These are phyloP conservation scores for Hylodesmum podocarpum DNA, from an alignment of 306 rosid species.

Conservation along the genomic window DNA sequence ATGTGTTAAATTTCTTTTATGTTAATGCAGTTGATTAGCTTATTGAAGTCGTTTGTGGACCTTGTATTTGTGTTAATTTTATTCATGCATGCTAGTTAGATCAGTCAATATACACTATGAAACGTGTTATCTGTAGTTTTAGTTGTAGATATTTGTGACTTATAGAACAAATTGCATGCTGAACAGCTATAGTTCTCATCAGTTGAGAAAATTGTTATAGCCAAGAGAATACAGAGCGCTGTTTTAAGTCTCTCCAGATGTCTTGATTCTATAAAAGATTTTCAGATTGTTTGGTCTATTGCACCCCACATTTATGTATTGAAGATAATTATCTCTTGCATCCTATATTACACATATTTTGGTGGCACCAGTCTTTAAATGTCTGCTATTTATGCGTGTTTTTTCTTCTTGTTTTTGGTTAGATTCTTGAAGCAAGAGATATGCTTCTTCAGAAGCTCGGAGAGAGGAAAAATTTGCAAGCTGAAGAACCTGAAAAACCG, in stretches of 20 bases:
- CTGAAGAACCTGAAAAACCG: constrained; percentile 34
- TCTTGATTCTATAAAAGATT: not conserved
- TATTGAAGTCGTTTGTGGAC: not conserved
- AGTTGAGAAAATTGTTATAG: not conserved
- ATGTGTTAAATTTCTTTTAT: not conserved
- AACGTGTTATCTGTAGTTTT: not conserved
- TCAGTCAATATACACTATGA: not conserved
- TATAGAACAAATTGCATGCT: not conserved
- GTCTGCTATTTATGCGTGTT: not conserved
- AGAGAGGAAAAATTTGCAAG: constrained; percentile 43
- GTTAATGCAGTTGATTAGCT: not conserved
- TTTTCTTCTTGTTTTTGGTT: constrained; percentile 18
- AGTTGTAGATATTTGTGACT: not conserved
- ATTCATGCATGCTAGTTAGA: not conserved
- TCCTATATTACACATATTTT: not conserved
- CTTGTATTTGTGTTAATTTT: constrained; percentile 9
- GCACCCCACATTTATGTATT: not conserved
- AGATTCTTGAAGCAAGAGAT: constrained; percentile 82
- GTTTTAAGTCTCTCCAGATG: constrained; percentile 20
- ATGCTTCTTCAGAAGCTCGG: constrained; percentile 55
- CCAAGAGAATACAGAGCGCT: not conserved
- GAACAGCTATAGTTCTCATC: not conserved
- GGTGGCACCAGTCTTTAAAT: not conserved
- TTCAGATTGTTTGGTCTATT: constrained; percentile 16
- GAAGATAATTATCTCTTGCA: constrained; percentile 9